Evolutionary conservation across 2,329 filamentous ascomycete species (phyloP).

Genomic region (Magnaporthales sp.): DNA sequence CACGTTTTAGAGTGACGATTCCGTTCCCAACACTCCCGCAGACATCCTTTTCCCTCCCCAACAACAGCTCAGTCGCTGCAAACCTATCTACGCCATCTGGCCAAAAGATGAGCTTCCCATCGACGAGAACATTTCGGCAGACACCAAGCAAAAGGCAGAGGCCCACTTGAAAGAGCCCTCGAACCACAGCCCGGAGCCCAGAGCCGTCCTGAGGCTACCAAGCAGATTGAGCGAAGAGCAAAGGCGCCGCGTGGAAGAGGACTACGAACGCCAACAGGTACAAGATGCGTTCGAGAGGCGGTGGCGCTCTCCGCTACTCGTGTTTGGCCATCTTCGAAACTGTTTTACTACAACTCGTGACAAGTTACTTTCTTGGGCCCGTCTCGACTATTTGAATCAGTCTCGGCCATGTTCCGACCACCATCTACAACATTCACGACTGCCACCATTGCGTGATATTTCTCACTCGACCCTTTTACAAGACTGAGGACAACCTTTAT

Average conservation of each 20-base stretch:
- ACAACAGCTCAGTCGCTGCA: not conserved
- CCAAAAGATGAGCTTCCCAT: not conserved
- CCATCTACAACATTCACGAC: not conserved
- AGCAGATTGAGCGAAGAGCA: not conserved
- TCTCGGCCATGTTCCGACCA: not conserved
- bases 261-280: not conserved
- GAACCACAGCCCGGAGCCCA: not conserved
- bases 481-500: not conserved
- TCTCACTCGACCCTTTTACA: not conserved
- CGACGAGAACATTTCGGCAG: not conserved
- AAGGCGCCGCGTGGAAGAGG: not conserved
- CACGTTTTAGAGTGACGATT: conserved; percentile 45
- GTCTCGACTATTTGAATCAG: not conserved
- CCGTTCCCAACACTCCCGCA: not conserved
- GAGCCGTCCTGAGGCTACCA: not conserved
- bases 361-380: not conserved
- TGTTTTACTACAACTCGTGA: not conserved
- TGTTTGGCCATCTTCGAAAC: not conserved
- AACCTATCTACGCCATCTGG: not conserved
- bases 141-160: not conserved
- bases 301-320: not conserved
- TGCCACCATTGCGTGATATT: not conserved
- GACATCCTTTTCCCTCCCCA: conserved; percentile 1
- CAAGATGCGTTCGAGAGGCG: not conserved
- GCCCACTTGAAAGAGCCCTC: not conserved